Percentiles rank a stretch among this genome's conserved stretches.
These are phyloP conservation scores for Platanthera guangdongensis DNA, from an alignment of 106 monocot genomes.

Conservation along the genomic window DNA sequence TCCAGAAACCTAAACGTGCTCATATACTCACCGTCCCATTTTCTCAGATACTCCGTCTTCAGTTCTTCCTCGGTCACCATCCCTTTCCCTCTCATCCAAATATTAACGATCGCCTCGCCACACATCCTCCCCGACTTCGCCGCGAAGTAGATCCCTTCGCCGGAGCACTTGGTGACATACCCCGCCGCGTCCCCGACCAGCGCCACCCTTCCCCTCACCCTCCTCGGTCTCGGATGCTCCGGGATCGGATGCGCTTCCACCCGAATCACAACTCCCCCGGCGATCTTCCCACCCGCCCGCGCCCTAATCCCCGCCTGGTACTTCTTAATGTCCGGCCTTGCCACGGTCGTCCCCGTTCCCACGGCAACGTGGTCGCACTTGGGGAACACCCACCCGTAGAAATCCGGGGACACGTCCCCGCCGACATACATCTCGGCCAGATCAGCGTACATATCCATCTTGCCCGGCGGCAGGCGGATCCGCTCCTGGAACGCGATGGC, in stretches of 20 bases:
- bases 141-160: slow-evolving; percentile 90
- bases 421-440: slow-evolving; percentile 94
- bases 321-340: slow-evolving; percentile 46
- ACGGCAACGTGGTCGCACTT: slow-evolving; percentile 97
- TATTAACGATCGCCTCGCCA: slow-evolving; percentile 54
- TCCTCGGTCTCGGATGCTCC: slow-evolving; percentile 75
- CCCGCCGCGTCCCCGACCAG: slow-evolving; percentile 87
- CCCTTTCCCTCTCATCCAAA: slow-evolving; percentile 30
- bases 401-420: slow-evolving; percentile 76
- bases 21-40: slow-evolving; percentile 55
- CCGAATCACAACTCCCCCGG: slow-evolving; percentile 54
- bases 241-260: slow-evolving; percentile 92
- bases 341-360: slow-evolving; percentile 60
- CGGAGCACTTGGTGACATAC: slow-evolving; percentile 78
- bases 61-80: slow-evolving; percentile 47
- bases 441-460: slow-evolving; percentile 64
- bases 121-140: slow-evolving; percentile 84
- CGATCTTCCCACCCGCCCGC: slow-evolving; percentile 45
- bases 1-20: slow-evolving; percentile 69
- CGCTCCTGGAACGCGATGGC: slow-evolving; percentile 94
- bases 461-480: slow-evolving; percentile 51
- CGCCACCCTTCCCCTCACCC: slow-evolving; percentile 68
- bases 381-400: slow-evolving; percentile 97
- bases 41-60: slow-evolving; percentile 51
- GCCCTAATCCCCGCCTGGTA: slow-evolving; percentile 41